Base-by-base conservation (phyloP, 139 green algal species). In the Edaphochlamys debaryana region DNA sequence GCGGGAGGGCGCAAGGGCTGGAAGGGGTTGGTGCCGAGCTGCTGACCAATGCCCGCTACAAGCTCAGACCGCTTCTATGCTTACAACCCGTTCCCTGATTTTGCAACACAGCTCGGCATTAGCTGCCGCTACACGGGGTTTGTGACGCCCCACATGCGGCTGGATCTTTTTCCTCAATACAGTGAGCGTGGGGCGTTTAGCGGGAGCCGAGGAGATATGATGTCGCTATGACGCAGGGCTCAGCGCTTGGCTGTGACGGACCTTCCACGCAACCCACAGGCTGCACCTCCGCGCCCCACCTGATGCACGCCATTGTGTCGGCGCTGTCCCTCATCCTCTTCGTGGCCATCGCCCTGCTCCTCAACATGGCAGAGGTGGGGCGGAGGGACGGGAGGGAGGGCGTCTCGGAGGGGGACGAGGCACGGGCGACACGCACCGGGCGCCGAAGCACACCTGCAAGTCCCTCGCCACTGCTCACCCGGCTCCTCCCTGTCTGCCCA, bases 81-180 rank as follows among this genome's bases (percentile, higher is more conserved):
- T n/a, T 11, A 5, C 19, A 56, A 22, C 30, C 60, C 30, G 3
- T 38, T 29, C 20, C 60, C 8, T 17, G 4, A 30, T 63, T 7
- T 17, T 19, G 19, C 4, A 67, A 67, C 29, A 6, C 42, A 73
- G 64, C 30, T 75, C 23, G 63, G 76, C 1, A 67, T 75, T 8
- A 56, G 52, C n/a, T 83, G 77, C 36, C 45, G 25, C 27, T 34
- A 67, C 4, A 68, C 63, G 0, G 66, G 77, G 13, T 40, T 34
- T 0, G 40, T 30, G 4, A 67, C 27, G 32, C 66, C 64, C 22
- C 77, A 54, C 25, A 37, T 67, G 48, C 36, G 54, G 34, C 13
- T 74, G 48, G n/a, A 62, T 5, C 64, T 84, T 0, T 84, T 75
- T 36, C 77, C 77, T 5, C 15, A 15, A 3, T 76, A 75, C 48